A percentile compares a stretch with the other conserved stretches of the same genome.
phyloP scores from a whole-genome alignment of 306 rosid genomes.

The Neltuma alba region DNA sequence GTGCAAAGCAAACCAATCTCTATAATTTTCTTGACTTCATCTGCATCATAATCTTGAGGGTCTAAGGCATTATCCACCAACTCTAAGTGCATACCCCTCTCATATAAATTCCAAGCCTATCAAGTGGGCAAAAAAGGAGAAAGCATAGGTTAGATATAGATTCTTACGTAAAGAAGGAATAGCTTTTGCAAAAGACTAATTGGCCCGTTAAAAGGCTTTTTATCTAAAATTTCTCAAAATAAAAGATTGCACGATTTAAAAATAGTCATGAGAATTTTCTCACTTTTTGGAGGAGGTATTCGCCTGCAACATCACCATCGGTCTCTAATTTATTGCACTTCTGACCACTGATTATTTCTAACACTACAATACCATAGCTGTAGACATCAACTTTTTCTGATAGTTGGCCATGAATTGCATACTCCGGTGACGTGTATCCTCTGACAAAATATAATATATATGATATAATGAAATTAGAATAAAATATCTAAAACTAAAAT shows the following conservation, averaged over 20 bases:
- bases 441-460: constrained; percentile 38
- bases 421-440: constrained; percentile 37
- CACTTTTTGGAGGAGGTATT: constrained; percentile 66
- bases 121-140: background rate
- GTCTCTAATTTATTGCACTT: constrained; percentile 28
- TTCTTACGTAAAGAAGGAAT: too few species aligned
- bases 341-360: background rate
- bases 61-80: background rate
- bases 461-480: too few species aligned
- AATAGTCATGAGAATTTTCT: too few species aligned
- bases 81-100: background rate
- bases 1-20: background rate
- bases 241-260: too few species aligned
- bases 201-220: too few species aligned
- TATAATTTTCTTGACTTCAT: background rate
- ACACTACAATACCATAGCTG: background rate
- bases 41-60: background rate
- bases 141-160: background rate
- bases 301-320: constrained; percentile 38
- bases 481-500: background rate
- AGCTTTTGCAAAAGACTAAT: constrained; percentile 12
- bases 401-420: background rate
- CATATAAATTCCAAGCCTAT: background rate
- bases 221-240: too few species aligned
- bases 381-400: constrained; percentile 49